Conservation (phyloP, 2,329 filamentous ascomycete genomes). For the Calycina herbarum region DNA sequence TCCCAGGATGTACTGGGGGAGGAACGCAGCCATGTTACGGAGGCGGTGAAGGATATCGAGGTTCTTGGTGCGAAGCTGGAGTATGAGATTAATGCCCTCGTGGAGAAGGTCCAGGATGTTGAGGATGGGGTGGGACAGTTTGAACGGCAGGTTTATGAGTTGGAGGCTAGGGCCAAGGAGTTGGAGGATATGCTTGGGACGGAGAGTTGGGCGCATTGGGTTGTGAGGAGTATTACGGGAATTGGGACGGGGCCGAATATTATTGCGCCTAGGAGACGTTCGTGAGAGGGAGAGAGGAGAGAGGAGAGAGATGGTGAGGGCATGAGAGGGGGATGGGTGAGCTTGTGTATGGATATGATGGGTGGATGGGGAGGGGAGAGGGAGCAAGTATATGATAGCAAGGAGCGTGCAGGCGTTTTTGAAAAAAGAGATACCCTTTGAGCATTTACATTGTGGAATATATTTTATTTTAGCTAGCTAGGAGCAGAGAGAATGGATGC, state of each 20-base stretch:
- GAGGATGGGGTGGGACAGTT: constrained; percentile 81
- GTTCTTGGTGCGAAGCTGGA: constrained; percentile 81
- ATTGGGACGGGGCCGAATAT: constrained; percentile 37
- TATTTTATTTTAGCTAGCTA: neutral
- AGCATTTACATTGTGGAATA: constrained; percentile 28
- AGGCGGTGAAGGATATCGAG: constrained; percentile 77
- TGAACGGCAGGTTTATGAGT: constrained; percentile 72
- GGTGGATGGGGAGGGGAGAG: neutral
- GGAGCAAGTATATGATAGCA: constrained; percentile 20
- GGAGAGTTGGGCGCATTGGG: constrained; percentile 38
- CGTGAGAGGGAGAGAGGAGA: too few species aligned
- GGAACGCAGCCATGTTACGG: constrained; percentile 67
- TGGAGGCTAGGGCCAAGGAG: constrained; percentile 64
- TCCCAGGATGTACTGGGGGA: constrained; percentile 68
- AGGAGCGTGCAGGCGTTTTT: constrained; percentile 27
- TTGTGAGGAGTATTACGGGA: constrained; percentile 36
- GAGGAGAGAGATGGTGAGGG: neutral
- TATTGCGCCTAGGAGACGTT: constrained; percentile 19
- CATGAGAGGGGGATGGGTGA: neutral
- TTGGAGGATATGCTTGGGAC: constrained; percentile 48
- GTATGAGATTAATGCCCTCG: constrained; percentile 83
- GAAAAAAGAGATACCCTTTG: constrained; percentile 29
- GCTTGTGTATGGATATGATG: neutral
- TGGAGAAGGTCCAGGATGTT: constrained; percentile 80
- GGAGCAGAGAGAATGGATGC: too few species aligned